phyloP scores from a whole-genome alignment of 2,329 filamentous ascomycete genomes.

The Dendryphion nanum region DNA sequence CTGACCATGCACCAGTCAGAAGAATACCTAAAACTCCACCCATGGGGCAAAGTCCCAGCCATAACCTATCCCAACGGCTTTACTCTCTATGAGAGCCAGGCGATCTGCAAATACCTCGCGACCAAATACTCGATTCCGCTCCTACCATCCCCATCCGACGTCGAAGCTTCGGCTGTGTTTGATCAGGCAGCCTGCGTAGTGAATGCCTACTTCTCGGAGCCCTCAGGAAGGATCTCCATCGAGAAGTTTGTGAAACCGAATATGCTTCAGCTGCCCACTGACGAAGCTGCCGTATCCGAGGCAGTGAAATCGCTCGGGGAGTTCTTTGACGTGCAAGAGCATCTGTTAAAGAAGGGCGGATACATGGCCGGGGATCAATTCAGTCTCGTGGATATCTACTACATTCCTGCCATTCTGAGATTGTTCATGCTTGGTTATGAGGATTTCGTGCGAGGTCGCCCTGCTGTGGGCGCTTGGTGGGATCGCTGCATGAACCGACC shows the following conservation, averaged over 20 bases:
- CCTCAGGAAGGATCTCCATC: constrained; percentile 45
- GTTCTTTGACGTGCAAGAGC: constrained; percentile 47
- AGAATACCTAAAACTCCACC: too few species aligned
- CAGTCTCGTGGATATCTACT: constrained; percentile 49
- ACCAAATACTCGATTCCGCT: too few species aligned
- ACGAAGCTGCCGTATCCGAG: constrained; percentile 42
- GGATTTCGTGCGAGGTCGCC: constrained; percentile 12
- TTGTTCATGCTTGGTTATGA: constrained; percentile 33
- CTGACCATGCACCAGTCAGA: too few species aligned
- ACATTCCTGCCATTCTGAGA: constrained; percentile 47
- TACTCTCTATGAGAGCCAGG: too few species aligned
- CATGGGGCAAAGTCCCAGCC: too few species aligned
- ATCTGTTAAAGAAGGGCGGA: constrained; percentile 37
- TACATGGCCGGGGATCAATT: constrained; percentile 49
- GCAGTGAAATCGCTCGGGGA: constrained; percentile 39
- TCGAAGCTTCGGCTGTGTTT: constrained; percentile 44
- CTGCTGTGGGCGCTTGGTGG: constrained; percentile 17
- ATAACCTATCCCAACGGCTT: too few species aligned
- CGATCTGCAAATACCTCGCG: too few species aligned
- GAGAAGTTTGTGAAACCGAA: constrained; percentile 49
- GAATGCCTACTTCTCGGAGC: constrained; percentile 44
- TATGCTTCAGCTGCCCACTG: constrained; percentile 42
- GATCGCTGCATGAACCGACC: constrained; percentile 15
- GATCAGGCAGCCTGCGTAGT: constrained; percentile 46
- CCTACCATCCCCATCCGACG: too few species aligned